Percentiles rank a stretch among this genome's conserved stretches.
phyloP scores from a whole-genome alignment of 148 eudicot species.

The Mesembryanthemum crystallinum region DNA sequence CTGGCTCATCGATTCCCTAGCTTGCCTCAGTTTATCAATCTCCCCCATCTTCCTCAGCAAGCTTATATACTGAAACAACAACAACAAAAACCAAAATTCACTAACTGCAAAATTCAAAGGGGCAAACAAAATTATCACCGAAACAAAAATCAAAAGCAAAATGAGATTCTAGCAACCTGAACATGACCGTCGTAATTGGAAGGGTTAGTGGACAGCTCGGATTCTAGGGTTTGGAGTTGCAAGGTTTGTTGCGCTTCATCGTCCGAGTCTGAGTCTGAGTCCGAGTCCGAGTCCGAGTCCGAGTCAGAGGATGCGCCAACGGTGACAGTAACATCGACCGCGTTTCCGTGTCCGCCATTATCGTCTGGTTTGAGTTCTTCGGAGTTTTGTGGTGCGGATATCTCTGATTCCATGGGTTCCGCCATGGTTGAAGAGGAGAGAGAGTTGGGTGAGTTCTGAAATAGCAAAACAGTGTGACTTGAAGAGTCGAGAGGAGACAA shows the following conservation, averaged over 20 bases:
- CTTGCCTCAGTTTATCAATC: slow-evolving; percentile 73
- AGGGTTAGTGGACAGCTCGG: slow-evolving; percentile 52
- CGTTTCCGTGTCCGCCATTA: background rate
- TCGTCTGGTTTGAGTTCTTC: slow-evolving; percentile 6
- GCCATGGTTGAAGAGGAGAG: slow-evolving; percentile 1
- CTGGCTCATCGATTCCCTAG: slow-evolving; percentile 76
- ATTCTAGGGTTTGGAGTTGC: slow-evolving; percentile 71
- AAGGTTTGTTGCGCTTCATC: slow-evolving; percentile 46
- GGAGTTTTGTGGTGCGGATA: background rate
- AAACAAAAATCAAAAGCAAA: background rate
- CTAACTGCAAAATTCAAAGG: background rate
- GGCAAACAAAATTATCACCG: background rate
- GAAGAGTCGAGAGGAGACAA: too few species aligned
- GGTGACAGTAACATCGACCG: background rate
- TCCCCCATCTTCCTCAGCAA: slow-evolving; percentile 82
- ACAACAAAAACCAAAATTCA: background rate
- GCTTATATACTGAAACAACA: slow-evolving; percentile 51
- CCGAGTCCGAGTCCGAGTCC: slow-evolving; percentile 39
- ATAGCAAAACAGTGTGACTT: too few species aligned
- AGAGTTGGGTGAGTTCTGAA: background rate
- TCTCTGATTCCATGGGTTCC: slow-evolving; percentile 13
- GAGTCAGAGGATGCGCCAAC: slow-evolving; percentile 14
- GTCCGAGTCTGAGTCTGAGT: slow-evolving; percentile 62
- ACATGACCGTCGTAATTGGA: slow-evolving; percentile 68
- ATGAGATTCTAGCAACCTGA: slow-evolving; percentile 37